Evolutionary conservation across 306 rosid species (phyloP).

Genomic region (Inga oerstediana): DNA sequence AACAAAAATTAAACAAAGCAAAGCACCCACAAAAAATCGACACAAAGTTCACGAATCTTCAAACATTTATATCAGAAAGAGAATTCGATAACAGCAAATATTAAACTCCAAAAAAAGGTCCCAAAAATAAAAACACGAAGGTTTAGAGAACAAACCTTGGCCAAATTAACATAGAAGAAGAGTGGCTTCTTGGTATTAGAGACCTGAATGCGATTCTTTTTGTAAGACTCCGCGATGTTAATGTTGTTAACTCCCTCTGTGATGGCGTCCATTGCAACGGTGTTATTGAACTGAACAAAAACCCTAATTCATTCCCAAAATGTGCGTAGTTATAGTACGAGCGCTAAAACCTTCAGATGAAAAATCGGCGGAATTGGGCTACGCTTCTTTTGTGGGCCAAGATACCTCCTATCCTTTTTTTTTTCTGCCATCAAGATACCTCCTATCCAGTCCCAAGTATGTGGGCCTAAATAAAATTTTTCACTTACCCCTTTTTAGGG

Average conservation of each 20-base stretch:
- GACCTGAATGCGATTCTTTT: conserved; percentile 80
- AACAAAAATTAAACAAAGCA: conserved; percentile 7
- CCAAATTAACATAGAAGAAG: conserved; percentile 78
- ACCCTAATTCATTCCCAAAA: conserved; percentile 23
- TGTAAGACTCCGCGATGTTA: conserved; percentile 52
- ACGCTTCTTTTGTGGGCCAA: not conserved
- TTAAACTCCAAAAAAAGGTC: not conserved
- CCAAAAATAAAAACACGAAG: not conserved
- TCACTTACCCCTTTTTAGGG: not conserved
- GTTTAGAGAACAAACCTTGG: conserved; percentile 50
- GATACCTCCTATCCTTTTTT: too few relatives aligned
- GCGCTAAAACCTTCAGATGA: not conserved
- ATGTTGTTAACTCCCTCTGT: conserved; percentile 64
- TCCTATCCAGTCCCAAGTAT: not conserved
- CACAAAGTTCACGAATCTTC: not conserved
- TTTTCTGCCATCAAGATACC: too few relatives aligned
- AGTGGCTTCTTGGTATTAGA: conserved; percentile 78
- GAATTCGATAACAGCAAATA: not conserved
- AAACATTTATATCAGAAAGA: not conserved
- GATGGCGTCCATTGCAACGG: conserved; percentile 48
- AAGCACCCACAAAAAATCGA: not conserved
- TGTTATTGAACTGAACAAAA: not conserved
- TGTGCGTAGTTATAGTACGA: not conserved
- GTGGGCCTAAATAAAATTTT: not conserved
- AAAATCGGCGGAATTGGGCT: not conserved